These are phyloP conservation scores for Nasturtium officinale DNA, from an alignment of 345 rosid genomes.

Conservation along the genomic window DNA sequence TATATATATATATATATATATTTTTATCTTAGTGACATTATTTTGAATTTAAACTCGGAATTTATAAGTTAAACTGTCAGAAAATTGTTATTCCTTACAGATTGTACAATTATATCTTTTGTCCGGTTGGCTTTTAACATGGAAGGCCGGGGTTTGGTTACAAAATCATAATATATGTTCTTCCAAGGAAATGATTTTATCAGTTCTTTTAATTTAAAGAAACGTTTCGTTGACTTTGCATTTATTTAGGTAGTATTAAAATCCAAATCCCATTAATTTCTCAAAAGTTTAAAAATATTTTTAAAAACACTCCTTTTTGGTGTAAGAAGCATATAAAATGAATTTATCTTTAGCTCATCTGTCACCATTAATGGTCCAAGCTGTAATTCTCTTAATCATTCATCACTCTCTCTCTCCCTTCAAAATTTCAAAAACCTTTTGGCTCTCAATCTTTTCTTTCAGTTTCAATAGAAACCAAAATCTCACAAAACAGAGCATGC, in stretches of 20 bases:
- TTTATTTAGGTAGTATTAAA: slow-evolving; percentile 11
- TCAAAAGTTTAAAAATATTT: background rate
- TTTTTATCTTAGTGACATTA: too few relatives aligned
- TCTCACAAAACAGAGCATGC: slow-evolving; percentile 37
- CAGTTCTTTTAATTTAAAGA: background rate
- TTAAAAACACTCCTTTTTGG: slow-evolving; percentile 16
- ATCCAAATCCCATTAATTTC: slow-evolving; percentile 37
- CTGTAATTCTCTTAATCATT: slow-evolving; percentile 44
- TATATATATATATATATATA: too few relatives aligned
- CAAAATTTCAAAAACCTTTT: slow-evolving; percentile 27
- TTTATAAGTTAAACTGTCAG: slow-evolving; percentile 3
- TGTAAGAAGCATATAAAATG: background rate
- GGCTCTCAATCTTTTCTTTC: slow-evolving; percentile 18
- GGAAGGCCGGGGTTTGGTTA: slow-evolving; percentile 20
- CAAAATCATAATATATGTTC: slow-evolving; percentile 18
- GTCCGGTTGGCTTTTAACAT: slow-evolving; percentile 39
- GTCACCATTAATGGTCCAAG: slow-evolving; percentile 45
- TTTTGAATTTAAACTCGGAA: slow-evolving; percentile 5
- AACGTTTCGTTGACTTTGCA: slow-evolving; percentile 34
- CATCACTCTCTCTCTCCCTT: slow-evolving; percentile 29
- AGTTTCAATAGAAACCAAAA: slow-evolving; percentile 4
- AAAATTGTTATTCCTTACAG: slow-evolving; percentile 18
- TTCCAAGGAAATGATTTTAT: slow-evolving; percentile 6
- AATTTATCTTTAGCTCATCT: slow-evolving; percentile 6
- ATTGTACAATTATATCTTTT: slow-evolving; percentile 30